Conservation (phyloP, 2,329 filamentous ascomycete genomes). For the Aureobasidium mangrovei region DNA sequence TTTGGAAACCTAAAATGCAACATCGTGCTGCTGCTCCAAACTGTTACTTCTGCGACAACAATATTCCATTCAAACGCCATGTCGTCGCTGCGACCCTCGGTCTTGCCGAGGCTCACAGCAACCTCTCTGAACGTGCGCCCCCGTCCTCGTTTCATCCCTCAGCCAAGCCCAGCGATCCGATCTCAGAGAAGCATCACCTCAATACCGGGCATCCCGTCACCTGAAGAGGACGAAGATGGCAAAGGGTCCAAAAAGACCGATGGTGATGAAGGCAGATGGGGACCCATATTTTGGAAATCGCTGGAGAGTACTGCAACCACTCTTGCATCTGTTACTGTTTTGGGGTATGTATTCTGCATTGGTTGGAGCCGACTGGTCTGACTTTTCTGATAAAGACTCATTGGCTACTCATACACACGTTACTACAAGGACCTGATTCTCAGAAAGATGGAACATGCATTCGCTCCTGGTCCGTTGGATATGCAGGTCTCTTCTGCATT, state of each 20-base stretch:
- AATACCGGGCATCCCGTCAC: slow-evolving; percentile 5
- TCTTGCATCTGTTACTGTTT: slow-evolving; percentile 6
- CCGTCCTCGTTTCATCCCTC: background rate
- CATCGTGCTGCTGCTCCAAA: background rate
- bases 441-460: slow-evolving; percentile 87
- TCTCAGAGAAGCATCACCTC: background rate
- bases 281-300: slow-evolving; percentile 13
- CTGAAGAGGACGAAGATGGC: slow-evolving; percentile 11
- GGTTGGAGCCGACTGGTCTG: background rate
- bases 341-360: background rate
- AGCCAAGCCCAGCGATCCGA: background rate
- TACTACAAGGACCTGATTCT: slow-evolving; percentile 84
- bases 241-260: slow-evolving; percentile 1
- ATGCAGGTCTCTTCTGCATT: background rate
- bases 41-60: background rate
- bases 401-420: slow-evolving; percentile 39
- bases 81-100: background rate
- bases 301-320: slow-evolving; percentile 6
- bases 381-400: slow-evolving; percentile 12
- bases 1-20: background rate
- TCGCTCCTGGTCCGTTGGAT: slow-evolving; percentile 66
- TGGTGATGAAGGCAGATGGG: slow-evolving; percentile 6
- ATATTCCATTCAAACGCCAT: background rate
- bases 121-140: background rate
- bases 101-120: background rate